Percentiles rank a stretch among this genome's conserved stretches.
phyloP scores from a whole-genome alignment of 768 basidiomycete genomes.

The Tulasnella sp. region DNA sequence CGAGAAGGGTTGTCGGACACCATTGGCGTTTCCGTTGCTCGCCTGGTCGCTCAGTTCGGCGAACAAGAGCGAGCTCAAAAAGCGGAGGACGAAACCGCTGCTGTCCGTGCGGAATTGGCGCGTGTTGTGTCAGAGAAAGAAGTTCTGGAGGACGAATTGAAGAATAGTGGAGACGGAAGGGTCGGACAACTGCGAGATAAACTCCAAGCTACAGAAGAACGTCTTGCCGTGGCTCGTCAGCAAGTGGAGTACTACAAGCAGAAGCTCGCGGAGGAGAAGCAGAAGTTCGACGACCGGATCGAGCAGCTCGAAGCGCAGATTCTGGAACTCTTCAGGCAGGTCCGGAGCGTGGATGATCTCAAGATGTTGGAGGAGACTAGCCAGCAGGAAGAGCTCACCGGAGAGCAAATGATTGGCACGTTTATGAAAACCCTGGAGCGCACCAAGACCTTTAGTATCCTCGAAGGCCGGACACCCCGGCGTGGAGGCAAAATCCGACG shows the following conservation, averaged over 20 bases:
- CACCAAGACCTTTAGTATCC: slow-evolving; percentile 68
- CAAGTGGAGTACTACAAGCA: slow-evolving; percentile 64
- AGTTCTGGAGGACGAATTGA: slow-evolving; percentile 65
- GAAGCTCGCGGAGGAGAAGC: slow-evolving; percentile 65
- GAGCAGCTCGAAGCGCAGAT: slow-evolving; percentile 85
- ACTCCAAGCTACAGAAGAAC: slow-evolving; percentile 58
- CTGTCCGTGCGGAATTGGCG: slow-evolving; percentile 50
- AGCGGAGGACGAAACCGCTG: slow-evolving; percentile 66
- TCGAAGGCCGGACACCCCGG: slow-evolving; percentile 47
- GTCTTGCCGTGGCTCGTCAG: slow-evolving; percentile 65
- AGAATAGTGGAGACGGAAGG: slow-evolving; percentile 68
- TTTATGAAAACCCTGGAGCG: slow-evolving; percentile 77
- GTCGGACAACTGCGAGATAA: slow-evolving; percentile 72
- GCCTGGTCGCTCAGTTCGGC: slow-evolving; percentile 79
- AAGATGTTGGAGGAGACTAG: not conserved
- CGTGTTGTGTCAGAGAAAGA: slow-evolving; percentile 75
- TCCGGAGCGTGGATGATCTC: slow-evolving; percentile 52
- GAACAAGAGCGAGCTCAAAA: slow-evolving; percentile 73
- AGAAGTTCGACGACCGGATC: slow-evolving; percentile 75
- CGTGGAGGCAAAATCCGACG: slow-evolving; percentile 15
- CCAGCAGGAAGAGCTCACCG: slow-evolving; percentile 31
- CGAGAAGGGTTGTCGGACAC: slow-evolving; percentile 65
- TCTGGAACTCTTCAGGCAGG: slow-evolving; percentile 86
- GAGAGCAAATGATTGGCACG: slow-evolving; percentile 66
- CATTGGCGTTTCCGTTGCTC: slow-evolving; percentile 80